Evolutionary conservation across 208 protist genomes (phyloP).

Genomic region (Trypanosoma cruzi): DNA sequence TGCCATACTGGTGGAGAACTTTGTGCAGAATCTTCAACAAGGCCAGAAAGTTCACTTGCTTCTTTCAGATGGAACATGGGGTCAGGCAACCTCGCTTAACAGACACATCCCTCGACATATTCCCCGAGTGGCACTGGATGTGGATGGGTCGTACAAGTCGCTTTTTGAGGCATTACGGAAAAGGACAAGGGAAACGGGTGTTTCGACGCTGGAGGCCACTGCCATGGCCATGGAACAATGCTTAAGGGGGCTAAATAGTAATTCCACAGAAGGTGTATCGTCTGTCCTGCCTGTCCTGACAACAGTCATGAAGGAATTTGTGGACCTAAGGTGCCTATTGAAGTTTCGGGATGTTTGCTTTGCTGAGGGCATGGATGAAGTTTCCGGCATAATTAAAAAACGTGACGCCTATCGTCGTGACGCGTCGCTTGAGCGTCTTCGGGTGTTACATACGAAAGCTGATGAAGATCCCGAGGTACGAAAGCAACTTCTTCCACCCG

Average conservation of each 20-base stretch:
- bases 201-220: constrained; percentile 83
- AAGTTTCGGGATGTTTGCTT: constrained; percentile 68
- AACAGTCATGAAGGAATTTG: constrained; percentile 72
- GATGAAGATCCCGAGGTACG: constrained; percentile 30
- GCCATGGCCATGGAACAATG: constrained; percentile 81
- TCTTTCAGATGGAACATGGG: constrained; percentile 83
- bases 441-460: constrained; percentile 25
- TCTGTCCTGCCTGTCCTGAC: constrained; percentile 26
- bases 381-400: constrained; percentile 39
- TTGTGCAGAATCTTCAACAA: constrained; percentile 23
- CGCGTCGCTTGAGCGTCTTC: constrained; percentile 36
- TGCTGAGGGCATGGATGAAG: constrained; percentile 18
- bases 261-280: constrained; percentile 18
- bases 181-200: constrained; percentile 64
- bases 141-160: constrained; percentile 52
- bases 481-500: constrained; percentile 51
- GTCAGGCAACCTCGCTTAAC: constrained; percentile 77
- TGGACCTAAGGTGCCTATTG: constrained; percentile 70
- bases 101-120: constrained; percentile 58
- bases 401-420: constrained; percentile 45
- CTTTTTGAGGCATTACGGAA: constrained; percentile 75
- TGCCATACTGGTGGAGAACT: constrained; percentile 27
- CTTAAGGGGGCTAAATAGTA: constrained; percentile 27
- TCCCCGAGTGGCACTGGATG: constrained; percentile 56
- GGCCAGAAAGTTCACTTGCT: constrained; percentile 51